Evolutionary conservation across 2,329 filamentous ascomycete species (phyloP).

Genomic region (Capronia americana): DNA sequence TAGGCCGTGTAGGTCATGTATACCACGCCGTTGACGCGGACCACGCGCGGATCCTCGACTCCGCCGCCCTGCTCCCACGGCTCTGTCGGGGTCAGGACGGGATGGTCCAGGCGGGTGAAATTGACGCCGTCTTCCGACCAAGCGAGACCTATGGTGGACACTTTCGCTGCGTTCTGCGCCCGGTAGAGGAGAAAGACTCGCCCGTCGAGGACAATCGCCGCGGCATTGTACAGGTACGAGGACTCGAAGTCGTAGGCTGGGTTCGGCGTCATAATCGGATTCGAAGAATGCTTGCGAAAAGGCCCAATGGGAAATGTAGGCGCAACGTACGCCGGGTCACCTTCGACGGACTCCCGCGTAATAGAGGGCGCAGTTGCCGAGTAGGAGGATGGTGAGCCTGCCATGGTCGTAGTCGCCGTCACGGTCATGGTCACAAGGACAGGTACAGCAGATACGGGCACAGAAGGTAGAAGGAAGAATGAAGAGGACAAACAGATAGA

Average conservation of each 20-base stretch:
- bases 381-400: not conserved
- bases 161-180: conserved; percentile 45
- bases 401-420: not conserved
- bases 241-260: conserved; percentile 34
- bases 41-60: conserved; percentile 47
- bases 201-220: conserved; percentile 37
- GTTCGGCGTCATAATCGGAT: conserved; percentile 40
- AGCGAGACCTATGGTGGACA: conserved; percentile 46
- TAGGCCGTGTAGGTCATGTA: conserved; percentile 49
- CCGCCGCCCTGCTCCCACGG: conserved; percentile 44
- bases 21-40: conserved; percentile 46
- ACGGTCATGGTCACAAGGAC: too few species aligned
- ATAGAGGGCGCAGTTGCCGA: conserved; percentile 15
- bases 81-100: conserved; percentile 45
- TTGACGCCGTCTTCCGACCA: conserved; percentile 47
- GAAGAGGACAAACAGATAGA: not conserved
- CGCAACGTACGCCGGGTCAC: conserved; percentile 39
- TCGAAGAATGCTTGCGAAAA: conserved; percentile 40
- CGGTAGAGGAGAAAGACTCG: conserved; percentile 47
- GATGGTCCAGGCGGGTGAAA: conserved; percentile 45
- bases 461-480: not conserved
- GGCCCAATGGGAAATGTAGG: conserved; percentile 41
- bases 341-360: conserved; percentile 35
- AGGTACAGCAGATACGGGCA: too few species aligned
- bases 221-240: conserved; percentile 37